phyloP scores from a whole-genome alignment of 768 basidiomycete genomes.

The Podaxis carcinomalis region DNA sequence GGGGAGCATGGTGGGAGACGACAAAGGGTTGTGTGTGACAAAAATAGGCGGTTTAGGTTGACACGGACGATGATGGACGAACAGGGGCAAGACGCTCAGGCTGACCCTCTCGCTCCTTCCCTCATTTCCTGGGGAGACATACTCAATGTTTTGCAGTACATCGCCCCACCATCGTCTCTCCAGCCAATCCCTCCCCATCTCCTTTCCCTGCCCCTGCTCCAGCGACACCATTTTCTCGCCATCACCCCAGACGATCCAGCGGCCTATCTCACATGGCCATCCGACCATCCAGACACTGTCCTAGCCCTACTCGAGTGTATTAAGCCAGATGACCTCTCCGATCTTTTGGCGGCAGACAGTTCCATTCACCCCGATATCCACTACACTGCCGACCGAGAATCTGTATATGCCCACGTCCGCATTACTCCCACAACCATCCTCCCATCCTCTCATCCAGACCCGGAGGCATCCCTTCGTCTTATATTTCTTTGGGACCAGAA shows the following conservation, averaged over 20 bases:
- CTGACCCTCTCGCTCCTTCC: neutral
- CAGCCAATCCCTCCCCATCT: slow-evolving; percentile 51
- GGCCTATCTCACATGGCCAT: slow-evolving; percentile 70
- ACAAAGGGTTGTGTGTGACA: slow-evolving; percentile 17
- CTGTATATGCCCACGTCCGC: slow-evolving; percentile 52
- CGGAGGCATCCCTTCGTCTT: slow-evolving; percentile 39
- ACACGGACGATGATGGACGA: slow-evolving; percentile 13
- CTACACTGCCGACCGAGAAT: slow-evolving; percentile 45
- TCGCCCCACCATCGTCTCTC: slow-evolving; percentile 44
- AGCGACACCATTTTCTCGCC: slow-evolving; percentile 63
- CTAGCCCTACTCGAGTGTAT: slow-evolving; percentile 30
- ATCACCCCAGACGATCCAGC: slow-evolving; percentile 44
- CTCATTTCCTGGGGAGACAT: slow-evolving; percentile 34
- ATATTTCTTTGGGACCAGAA: slow-evolving; percentile 62
- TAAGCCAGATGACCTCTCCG: slow-evolving; percentile 1
- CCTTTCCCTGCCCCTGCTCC: slow-evolving; percentile 52
- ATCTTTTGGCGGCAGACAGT: slow-evolving; percentile 12
- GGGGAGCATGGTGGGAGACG: slow-evolving; percentile 26
- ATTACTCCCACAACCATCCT: slow-evolving; percentile 29
- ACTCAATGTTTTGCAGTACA: slow-evolving; percentile 50
- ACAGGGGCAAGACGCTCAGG: neutral
- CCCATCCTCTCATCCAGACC: slow-evolving; percentile 13
- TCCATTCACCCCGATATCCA: slow-evolving; percentile 17
- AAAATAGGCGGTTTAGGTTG: slow-evolving; percentile 24
- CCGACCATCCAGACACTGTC: slow-evolving; percentile 29